Evolutionary conservation across 176 grass and related monocot species (phyloP).

Genomic region (Triticum monococcum): DNA sequence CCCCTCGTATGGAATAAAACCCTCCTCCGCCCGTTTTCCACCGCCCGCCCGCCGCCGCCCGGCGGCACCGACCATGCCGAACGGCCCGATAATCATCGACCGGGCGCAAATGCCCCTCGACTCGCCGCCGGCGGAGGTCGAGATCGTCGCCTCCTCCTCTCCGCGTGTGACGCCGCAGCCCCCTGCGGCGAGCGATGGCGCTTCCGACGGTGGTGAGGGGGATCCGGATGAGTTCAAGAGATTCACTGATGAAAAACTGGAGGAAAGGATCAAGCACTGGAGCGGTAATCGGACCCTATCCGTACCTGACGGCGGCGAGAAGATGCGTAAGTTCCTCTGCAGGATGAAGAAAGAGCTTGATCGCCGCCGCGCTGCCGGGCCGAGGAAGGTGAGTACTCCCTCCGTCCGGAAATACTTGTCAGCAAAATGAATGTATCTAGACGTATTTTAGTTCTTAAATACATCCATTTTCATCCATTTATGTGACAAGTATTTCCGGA

Average conservation of each 20-base stretch:
- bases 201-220: neutral
- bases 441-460: no score
- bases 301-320: neutral
- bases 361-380: neutral
- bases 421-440: no score
- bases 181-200: neutral
- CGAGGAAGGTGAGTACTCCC: slow-evolving; percentile 39
- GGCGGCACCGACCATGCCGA: neutral
- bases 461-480: no score
- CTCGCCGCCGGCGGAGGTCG: neutral
- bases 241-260: no score
- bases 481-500: no score
- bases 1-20: neutral
- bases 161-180: neutral
- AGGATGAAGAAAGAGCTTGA: slow-evolving; percentile 25
- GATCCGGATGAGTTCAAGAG: neutral
- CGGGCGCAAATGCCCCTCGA: neutral
- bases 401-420: no score
- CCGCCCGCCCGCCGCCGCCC: neutral
- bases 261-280: no score
- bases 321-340: neutral
- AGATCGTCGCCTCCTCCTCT: neutral
- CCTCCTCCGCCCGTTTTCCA: slow-evolving; percentile 1
- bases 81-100: neutral
- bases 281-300: no score